Evolutionary conservation across 1,284 basidiomycete species (phyloP).

Genomic region (Volvariella volvacea): DNA sequence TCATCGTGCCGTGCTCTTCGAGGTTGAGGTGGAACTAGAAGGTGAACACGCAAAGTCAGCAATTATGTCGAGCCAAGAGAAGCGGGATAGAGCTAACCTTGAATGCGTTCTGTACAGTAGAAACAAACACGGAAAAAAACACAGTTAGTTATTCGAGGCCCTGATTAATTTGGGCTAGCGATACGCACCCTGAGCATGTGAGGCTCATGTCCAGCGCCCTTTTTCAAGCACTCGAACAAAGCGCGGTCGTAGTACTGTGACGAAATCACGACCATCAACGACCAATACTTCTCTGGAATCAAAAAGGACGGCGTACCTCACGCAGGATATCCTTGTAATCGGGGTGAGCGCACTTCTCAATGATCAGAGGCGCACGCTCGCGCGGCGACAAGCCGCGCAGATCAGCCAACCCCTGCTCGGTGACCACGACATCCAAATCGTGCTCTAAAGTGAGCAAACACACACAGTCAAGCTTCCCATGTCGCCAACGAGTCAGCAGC

Average conservation of each 20-base stretch:
- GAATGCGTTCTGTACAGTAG: constrained; percentile 34
- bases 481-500: neutral
- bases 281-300: neutral
- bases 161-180: constrained; percentile 4
- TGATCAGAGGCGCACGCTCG: constrained; percentile 43
- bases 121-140: neutral
- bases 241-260: constrained; percentile 39
- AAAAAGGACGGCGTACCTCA: constrained; percentile 22
- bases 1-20: constrained; percentile 34
- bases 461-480: neutral
- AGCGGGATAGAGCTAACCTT: constrained; percentile 13
- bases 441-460: constrained; percentile 35
- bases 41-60: neutral
- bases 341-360: constrained; percentile 44
- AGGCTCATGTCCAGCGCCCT: constrained; percentile 41
- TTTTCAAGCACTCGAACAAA: constrained; percentile 37
- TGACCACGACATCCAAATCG: constrained; percentile 39
- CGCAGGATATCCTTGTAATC: constrained; percentile 38
- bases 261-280: constrained; percentile 2
- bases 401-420: constrained; percentile 45
- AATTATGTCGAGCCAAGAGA: constrained; percentile 1
- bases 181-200: constrained; percentile 38
- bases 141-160: neutral
- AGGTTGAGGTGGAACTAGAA: constrained; percentile 28
- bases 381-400: constrained; percentile 41